These are phyloP conservation scores for Ceriops tagal DNA, from an alignment of 345 rosid genomes.

Conservation along the genomic window DNA sequence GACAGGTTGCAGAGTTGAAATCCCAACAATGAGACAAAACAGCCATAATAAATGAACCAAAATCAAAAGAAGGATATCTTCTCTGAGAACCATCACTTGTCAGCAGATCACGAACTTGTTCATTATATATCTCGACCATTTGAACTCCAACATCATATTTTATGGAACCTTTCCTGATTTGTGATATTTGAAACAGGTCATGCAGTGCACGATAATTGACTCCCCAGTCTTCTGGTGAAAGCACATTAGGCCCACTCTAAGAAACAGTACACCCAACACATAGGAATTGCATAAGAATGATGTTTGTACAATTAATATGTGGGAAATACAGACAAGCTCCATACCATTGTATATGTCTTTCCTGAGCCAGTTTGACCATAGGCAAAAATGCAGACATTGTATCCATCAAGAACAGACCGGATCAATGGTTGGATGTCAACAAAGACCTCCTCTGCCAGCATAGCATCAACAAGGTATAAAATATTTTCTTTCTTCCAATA, in stretches of 20 bases:
- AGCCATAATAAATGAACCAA: conserved; percentile 8
- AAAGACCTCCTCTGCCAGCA: conserved; percentile 76
- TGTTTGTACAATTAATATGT: conserved; percentile 10
- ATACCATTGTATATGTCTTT: conserved; percentile 96
- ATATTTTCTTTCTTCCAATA: neutral
- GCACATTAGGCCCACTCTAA: conserved; percentile 82
- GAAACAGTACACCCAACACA: conserved; percentile 2
- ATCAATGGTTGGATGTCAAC: conserved; percentile 85
- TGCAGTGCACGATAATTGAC: conserved; percentile 89
- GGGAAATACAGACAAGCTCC: conserved; percentile 6
- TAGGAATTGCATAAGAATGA: conserved; percentile 11
- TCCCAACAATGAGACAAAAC: conserved; percentile 1
- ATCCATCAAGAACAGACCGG: conserved; percentile 94
- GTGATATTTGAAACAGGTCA: conserved; percentile 87
- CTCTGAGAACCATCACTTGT: conserved; percentile 56
- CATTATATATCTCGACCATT: conserved; percentile 97
- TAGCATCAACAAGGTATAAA: neutral
- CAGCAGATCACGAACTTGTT: conserved; percentile 97
- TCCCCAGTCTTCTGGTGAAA: conserved; percentile 90
- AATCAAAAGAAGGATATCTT: conserved; percentile 73
- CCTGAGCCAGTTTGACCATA: conserved; percentile 99
- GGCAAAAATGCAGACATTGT: conserved; percentile 93
- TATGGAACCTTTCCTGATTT: conserved; percentile 58
- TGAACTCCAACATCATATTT: conserved; percentile 90
- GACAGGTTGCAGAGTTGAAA: conserved; percentile 3